Base-by-base conservation (phyloP, 2,329 filamentous ascomycete species). In the Bertia moriformis region DNA sequence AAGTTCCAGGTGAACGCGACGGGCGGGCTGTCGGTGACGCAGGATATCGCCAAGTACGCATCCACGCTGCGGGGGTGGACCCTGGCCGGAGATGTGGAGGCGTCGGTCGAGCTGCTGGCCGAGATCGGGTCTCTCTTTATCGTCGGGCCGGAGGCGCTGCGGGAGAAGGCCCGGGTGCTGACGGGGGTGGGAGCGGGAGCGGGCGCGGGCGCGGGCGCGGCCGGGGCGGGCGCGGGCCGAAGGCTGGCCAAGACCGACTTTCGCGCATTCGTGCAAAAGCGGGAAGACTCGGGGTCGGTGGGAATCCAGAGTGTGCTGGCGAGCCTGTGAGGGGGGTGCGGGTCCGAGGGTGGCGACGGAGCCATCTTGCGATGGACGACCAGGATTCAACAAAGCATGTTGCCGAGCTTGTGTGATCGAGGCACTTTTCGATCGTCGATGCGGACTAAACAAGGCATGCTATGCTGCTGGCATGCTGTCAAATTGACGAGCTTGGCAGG, bases 71-170 rank as follows among this genome's bases (percentile, higher is more conserved):
- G 84, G 44, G 78, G 78, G 22, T 96, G 87, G 86, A 73, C 82
- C 19, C 66, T 88, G 30, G 69, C 72, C 39, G 78, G 78, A 49
- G 75, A 83, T 30, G 74, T 78, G 38, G 71, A 73, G 48, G 69
- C 69, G 18, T 73, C 75, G 40, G 73, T 95, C 46, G 89, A 98
- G 62, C 73, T 94, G 36, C 62, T 98, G 43, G 80, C 86, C 18
- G 91, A 98, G 65, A 86, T 98, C 42, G 89, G 88, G 10, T 95
- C 88, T 52, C 62, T 98, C 39, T 98, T 98, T 56, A 93, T 98
- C 45, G 85, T 98, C 51, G 85, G 86, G 2, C 75, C 80, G 10
- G 83, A 88, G 57, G 83, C 83, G 24, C 61, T 88, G 43, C 66
- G 75, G 38, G 83, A 88, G 59, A 71, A 82, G 49, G 71, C 78